phyloP scores from a whole-genome alignment of 1,284 basidiomycete species.

The Ganoderma lucidum region DNA sequence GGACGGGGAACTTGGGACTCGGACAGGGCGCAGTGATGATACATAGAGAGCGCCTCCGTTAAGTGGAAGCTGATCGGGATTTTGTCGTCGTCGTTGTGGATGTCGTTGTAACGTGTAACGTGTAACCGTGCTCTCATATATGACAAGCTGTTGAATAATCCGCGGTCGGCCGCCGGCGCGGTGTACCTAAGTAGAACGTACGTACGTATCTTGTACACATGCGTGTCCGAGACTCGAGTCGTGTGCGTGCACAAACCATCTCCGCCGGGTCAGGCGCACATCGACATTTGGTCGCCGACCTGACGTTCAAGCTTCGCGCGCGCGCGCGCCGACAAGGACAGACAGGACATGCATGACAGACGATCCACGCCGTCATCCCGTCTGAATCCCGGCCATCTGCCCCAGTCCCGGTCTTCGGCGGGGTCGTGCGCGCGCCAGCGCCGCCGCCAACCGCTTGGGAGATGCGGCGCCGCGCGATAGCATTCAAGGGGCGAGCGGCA shows the following conservation, averaged over 20 bases:
- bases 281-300: neutral
- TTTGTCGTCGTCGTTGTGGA: neutral
- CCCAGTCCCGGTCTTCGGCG: neutral
- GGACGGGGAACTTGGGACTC: neutral
- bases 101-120: neutral
- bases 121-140: neutral
- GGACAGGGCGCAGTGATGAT: neutral
- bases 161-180: neutral
- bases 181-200: neutral
- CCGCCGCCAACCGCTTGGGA: neutral
- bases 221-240: too few relatives aligned
- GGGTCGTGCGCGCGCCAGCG: neutral
- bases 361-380: neutral
- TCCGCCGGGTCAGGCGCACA: neutral
- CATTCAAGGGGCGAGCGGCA: neutral
- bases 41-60: neutral
- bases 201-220: neutral
- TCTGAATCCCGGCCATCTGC: neutral
- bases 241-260: neutral
- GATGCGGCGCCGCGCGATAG: constrained; percentile 4
- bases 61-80: neutral
- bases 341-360: neutral
- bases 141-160: neutral
- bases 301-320: neutral
- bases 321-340: too few relatives aligned